Percentiles rank a stretch among this genome's conserved stretches.
Evolutionary conservation across 345 rosid genomes (phyloP).

Genomic region (Acer negundo): DNA sequence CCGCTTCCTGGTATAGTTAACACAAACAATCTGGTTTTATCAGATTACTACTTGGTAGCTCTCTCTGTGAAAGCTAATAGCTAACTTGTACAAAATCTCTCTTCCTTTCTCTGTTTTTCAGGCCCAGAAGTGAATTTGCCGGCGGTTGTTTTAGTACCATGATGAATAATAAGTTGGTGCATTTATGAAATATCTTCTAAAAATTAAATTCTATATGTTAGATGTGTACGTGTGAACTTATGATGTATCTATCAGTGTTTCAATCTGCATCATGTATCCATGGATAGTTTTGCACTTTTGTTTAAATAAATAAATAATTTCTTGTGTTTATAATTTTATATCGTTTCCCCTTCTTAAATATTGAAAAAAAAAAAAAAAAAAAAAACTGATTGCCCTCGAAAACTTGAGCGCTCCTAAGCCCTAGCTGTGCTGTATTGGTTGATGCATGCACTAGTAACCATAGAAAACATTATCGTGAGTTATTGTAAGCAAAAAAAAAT

Average conservation of each 20-base stretch:
- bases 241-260: background rate
- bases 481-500: no score
- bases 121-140: conserved; percentile 18
- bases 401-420: no score
- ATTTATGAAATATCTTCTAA: background rate
- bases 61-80: background rate
- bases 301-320: background rate
- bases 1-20: conserved; percentile 43
- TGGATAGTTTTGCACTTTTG: background rate
- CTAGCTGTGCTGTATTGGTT: background rate
- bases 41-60: background rate
- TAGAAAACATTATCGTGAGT: no score
- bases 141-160: background rate
- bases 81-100: background rate
- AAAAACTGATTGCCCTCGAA: no score
- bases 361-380: no score
- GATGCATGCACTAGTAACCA: no score
- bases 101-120: conserved; percentile 12
- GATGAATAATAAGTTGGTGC: background rate
- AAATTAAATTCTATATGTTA: background rate
- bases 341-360: no score
- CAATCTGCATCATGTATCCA: background rate
- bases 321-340: background rate
- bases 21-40: background rate
- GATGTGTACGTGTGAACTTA: background rate